A percentile compares a stretch with the other conserved stretches of the same genome.
Conservation (phyloP, 2,329 filamentous ascomycete species). For the Neonectria coccinea region DNA sequence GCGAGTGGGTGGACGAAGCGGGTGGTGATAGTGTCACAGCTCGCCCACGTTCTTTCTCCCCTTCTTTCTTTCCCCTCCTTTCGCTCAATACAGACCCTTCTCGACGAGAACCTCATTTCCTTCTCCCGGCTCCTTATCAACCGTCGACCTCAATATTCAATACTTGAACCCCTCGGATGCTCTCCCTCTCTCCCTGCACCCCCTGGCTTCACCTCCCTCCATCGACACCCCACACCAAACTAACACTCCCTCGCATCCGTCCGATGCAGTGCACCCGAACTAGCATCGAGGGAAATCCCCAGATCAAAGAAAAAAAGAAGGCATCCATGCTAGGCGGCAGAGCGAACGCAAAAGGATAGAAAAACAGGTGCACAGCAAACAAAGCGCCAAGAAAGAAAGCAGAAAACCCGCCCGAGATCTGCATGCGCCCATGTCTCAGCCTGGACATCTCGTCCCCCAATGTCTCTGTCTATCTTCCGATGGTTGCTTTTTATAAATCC, state of each 20-base stretch:
- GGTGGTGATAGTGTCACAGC: neutral
- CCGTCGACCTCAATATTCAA: conserved; percentile 19
- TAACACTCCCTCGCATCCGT: conserved; percentile 23
- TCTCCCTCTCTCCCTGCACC: conserved; percentile 9
- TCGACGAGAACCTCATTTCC: conserved; percentile 15
- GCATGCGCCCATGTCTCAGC: conserved; percentile 20
- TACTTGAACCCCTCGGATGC: conserved; percentile 14
- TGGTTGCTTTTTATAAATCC: neutral
- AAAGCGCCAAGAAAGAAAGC: neutral
- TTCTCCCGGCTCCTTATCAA: conserved; percentile 12
- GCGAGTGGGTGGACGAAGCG: conserved; percentile 4
- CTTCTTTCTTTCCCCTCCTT: conserved; percentile 9
- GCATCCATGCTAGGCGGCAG: neutral
- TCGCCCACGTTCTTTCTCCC: conserved; percentile 12
- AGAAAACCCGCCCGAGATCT: neutral
- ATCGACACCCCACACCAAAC: conserved; percentile 13
- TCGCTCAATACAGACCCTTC: conserved; percentile 4
- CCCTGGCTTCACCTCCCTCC: conserved; percentile 28
- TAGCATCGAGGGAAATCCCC: conserved; percentile 7
- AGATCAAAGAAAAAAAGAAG: neutral
- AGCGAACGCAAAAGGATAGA: too few relatives aligned
- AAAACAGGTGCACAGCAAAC: neutral
- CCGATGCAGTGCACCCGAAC: neutral
- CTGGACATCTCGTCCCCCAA: conserved; percentile 6
- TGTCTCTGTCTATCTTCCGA: conserved; percentile 20